Conservation (phyloP, 164 flowering plant species). For the Umbellularia californica region DNA sequence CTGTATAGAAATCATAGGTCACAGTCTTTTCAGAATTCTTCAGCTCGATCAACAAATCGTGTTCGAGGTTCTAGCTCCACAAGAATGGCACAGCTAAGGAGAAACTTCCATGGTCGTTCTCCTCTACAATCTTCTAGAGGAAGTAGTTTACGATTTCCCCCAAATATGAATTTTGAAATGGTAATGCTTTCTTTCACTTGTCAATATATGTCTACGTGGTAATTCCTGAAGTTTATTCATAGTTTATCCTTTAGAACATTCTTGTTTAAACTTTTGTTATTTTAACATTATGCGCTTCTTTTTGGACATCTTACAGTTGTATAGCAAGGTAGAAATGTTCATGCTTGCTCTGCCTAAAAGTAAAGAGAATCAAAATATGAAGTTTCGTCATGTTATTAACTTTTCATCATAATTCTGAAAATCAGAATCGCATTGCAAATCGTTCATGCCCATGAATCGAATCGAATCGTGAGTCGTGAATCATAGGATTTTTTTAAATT, state of each 20-base stretch:
- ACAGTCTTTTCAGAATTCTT: constrained; percentile 28
- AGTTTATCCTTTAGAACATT: too few relatives aligned
- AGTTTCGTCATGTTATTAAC: neutral
- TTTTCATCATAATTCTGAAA: too few relatives aligned
- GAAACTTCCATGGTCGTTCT: constrained; percentile 27
- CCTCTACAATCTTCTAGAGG: constrained; percentile 30
- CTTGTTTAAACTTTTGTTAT: neutral
- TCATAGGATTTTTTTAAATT: too few relatives aligned
- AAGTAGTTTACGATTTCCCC: constrained; percentile 47
- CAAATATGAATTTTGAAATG: constrained; percentile 68
- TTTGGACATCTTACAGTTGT: neutral
- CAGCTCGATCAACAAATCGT: constrained; percentile 38
- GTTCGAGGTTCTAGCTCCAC: constrained; percentile 34
- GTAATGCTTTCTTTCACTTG: constrained; percentile 31
- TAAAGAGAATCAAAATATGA: neutral
- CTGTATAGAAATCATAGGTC: constrained; percentile 30
- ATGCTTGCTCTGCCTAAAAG: neutral
- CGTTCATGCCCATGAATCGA: too few relatives aligned
- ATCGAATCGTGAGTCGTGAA: too few relatives aligned
- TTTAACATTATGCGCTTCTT: neutral
- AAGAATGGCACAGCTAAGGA: constrained; percentile 49
- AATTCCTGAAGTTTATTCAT: too few relatives aligned
- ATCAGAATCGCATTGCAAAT: too few relatives aligned
- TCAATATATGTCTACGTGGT: neutral
- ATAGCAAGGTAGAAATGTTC: neutral